A percentile compares a stretch with the other conserved stretches of the same genome.
Evolutionary conservation across 83 land plant species (phyloP).

Genomic region (Picea mariana): DNA sequence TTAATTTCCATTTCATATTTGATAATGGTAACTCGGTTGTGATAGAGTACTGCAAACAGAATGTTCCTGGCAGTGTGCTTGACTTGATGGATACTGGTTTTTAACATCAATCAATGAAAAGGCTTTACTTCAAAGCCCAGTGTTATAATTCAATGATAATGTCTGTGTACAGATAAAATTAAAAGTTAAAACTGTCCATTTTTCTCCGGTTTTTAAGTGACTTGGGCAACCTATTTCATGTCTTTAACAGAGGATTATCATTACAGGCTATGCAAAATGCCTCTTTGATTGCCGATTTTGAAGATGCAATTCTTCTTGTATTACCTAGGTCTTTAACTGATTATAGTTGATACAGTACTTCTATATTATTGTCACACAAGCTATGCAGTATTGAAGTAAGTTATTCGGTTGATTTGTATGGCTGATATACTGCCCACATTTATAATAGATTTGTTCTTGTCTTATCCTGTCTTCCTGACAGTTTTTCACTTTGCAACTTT

Average conservation of each 20-base stretch:
- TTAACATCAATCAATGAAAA: not conserved
- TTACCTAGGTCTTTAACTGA: not conserved
- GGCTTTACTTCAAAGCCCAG: conserved; percentile 11
- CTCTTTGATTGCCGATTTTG: not conserved
- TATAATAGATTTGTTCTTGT: not conserved
- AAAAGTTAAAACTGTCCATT: not conserved
- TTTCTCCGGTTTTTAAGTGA: not conserved
- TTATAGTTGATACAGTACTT: not conserved
- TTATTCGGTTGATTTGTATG: not conserved
- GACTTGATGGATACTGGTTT: conserved; percentile 3
- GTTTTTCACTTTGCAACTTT: too few species aligned
- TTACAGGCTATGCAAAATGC: conserved; percentile 1
- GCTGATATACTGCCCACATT: not conserved
- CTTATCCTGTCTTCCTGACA: too few species aligned
- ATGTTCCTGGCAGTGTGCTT: not conserved
- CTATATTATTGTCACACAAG: not conserved
- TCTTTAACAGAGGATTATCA: not conserved
- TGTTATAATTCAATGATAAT: conserved; percentile 3
- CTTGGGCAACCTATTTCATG: not conserved
- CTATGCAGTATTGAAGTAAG: not conserved
- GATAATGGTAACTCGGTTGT: not conserved
- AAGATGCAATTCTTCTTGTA: not conserved
- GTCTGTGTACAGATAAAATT: conserved; percentile 1
- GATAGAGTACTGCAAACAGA: not conserved
- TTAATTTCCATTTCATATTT: conserved; percentile 7